phyloP scores from a whole-genome alignment of 208 protist genomes.

The Tritrichomonas foetus region DNA sequence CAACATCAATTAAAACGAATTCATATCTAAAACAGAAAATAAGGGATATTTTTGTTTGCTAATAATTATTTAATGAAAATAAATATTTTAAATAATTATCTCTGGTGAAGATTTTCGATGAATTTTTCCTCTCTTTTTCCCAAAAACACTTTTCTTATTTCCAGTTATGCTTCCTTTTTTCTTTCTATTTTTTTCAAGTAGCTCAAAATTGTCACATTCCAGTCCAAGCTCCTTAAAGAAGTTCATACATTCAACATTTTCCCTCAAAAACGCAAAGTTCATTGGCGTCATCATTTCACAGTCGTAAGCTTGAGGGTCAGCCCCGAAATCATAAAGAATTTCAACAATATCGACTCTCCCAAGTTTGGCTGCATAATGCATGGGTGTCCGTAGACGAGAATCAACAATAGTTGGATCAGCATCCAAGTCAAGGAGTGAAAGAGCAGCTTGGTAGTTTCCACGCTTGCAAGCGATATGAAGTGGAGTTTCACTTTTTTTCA shows the following conservation, averaged over 20 bases:
- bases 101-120: no score
- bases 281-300: background rate
- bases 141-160: no score
- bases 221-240: background rate
- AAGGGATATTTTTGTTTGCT: no score
- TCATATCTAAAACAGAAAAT: no score
- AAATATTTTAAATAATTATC: no score
- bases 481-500: background rate
- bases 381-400: background rate
- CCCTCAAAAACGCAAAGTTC: background rate
- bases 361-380: background rate
- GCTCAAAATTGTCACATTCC: no score
- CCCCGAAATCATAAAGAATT: background rate
- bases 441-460: background rate
- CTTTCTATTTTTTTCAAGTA: no score
- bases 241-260: background rate
- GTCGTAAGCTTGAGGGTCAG: background rate
- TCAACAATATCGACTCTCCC: background rate
- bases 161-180: no score
- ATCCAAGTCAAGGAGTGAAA: background rate
- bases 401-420: background rate
- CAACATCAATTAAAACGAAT: no score
- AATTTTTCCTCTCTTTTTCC: no score
- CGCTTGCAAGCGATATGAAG: background rate
- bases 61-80: no score